Evolutionary conservation across 495 filamentous ascomycete species (phyloP).

Genomic region (Daldinia childiae): DNA sequence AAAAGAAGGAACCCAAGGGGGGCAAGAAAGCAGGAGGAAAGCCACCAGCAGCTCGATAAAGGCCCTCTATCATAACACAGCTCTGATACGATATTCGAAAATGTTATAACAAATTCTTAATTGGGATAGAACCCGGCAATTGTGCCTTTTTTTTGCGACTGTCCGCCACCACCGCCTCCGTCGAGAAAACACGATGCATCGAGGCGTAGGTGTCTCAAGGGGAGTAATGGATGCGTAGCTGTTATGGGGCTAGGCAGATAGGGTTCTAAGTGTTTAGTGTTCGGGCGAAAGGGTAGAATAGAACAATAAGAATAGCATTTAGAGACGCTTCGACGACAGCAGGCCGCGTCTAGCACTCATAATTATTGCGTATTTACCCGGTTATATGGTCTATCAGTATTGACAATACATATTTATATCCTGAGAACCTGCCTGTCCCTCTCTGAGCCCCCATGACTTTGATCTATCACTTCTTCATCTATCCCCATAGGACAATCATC

Average conservation of each 20-base stretch:
- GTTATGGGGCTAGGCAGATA: neutral
- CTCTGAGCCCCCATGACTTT: neutral
- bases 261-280: neutral
- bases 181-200: neutral
- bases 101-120: neutral
- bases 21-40: constrained; percentile 45
- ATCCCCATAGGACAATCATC: neutral
- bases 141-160: neutral
- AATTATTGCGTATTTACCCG: constrained; percentile 38
- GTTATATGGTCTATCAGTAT: constrained; percentile 33
- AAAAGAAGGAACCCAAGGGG: constrained; percentile 55
- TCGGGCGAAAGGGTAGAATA: neutral
- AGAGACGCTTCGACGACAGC: constrained; percentile 43
- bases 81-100: neutral
- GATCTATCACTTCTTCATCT: neutral
- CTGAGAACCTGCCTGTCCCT: neutral
- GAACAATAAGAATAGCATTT: constrained; percentile 18
- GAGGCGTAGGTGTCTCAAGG: neutral
- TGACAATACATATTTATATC: constrained; percentile 30
- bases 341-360: constrained; percentile 43
- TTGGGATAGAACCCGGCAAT: neutral
- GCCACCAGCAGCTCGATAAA: constrained; percentile 45
- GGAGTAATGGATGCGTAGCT: neutral
- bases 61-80: neutral
- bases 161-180: neutral